phyloP scores from a whole-genome alignment of 2,329 filamentous ascomycete genomes.

The Colletotrichum sublineola region DNA sequence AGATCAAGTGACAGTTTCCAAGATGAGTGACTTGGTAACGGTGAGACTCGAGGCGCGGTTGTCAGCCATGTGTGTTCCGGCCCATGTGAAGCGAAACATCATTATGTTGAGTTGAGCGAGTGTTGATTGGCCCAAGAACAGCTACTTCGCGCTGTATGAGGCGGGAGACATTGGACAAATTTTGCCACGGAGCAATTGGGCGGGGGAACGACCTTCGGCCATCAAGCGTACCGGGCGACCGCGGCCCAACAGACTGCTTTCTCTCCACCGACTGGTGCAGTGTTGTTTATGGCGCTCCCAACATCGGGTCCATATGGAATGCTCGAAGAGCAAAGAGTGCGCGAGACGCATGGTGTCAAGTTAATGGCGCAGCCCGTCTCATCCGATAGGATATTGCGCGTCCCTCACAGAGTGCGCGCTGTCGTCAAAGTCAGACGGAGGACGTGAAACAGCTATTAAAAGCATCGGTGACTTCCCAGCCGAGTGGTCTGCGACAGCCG shows the following conservation, averaged over 20 bases:
- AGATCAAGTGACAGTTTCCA: not conserved
- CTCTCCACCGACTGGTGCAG: constrained; percentile 8
- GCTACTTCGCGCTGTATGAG: not conserved
- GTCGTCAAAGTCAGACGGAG: constrained; percentile 22
- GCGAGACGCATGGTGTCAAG: constrained; percentile 23
- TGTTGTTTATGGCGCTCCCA: constrained; percentile 8
- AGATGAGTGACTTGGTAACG: not conserved
- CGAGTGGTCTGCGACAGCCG: constrained; percentile 33
- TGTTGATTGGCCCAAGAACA: not conserved
- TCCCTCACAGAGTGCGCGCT: constrained; percentile 18
- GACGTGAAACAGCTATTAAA: constrained; percentile 41
- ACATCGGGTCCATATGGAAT: constrained; percentile 1
- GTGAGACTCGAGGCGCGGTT: not conserved
- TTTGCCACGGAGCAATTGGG: not conserved
- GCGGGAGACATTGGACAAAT: not conserved
- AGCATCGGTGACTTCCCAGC: constrained; percentile 32
- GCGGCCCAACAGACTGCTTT: constrained; percentile 16
- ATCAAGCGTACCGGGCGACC: not conserved
- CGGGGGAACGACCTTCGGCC: not conserved
- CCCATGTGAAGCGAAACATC: not conserved
- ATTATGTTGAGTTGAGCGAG: not conserved
- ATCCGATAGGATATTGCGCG: constrained; percentile 29
- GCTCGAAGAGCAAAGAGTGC: not conserved
- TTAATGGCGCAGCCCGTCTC: constrained; percentile 34
- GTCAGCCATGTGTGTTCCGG: not conserved